phyloP scores from a whole-genome alignment of 2,329 filamentous ascomycete species.

The Dichotomopilus funicola region DNA sequence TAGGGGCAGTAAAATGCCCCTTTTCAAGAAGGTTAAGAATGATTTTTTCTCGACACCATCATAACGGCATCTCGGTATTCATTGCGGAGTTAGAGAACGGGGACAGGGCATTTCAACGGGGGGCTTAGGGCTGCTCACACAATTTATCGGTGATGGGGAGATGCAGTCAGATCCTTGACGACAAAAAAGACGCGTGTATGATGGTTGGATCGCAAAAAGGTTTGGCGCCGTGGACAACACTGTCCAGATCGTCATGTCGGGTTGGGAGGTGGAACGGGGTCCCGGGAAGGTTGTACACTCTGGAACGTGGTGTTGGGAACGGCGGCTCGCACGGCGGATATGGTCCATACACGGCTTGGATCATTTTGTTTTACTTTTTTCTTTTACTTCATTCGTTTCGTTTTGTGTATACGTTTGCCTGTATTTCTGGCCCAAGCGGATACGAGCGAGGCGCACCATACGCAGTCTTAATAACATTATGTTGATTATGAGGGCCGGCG shows the following conservation, averaged over 20 bases:
- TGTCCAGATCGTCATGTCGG: not conserved
- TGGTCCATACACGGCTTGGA: not conserved
- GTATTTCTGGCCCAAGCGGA: conserved; percentile 12
- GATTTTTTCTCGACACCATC: conserved; percentile 15
- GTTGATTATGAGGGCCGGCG: conserved; percentile 6
- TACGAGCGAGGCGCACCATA: conserved; percentile 7
- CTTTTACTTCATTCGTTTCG: conserved; percentile 11
- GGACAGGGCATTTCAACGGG: conserved; percentile 15
- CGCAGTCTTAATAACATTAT: conserved; percentile 14
- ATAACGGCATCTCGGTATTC: conserved; percentile 21
- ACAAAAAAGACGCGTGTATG: conserved; percentile 7
- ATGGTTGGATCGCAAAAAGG: conserved; percentile 1
- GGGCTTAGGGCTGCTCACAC: conserved; percentile 14
- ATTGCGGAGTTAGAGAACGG: conserved; percentile 23
- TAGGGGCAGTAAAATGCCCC: not conserved
- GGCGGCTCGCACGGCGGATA: not conserved
- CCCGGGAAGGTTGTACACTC: too few species aligned
- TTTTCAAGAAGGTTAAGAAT: conserved; percentile 7
- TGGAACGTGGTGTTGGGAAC: not conserved
- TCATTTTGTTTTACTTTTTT: not conserved
- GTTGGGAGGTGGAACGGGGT: not conserved
- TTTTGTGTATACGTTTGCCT: conserved; percentile 17
- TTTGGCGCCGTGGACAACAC: conserved; percentile 2
- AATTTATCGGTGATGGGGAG: conserved; percentile 6
- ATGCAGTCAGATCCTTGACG: conserved; percentile 5